Evolutionary conservation across 2,329 filamentous ascomycete genomes (phyloP).

Genomic region (Claviceps cyperi): DNA sequence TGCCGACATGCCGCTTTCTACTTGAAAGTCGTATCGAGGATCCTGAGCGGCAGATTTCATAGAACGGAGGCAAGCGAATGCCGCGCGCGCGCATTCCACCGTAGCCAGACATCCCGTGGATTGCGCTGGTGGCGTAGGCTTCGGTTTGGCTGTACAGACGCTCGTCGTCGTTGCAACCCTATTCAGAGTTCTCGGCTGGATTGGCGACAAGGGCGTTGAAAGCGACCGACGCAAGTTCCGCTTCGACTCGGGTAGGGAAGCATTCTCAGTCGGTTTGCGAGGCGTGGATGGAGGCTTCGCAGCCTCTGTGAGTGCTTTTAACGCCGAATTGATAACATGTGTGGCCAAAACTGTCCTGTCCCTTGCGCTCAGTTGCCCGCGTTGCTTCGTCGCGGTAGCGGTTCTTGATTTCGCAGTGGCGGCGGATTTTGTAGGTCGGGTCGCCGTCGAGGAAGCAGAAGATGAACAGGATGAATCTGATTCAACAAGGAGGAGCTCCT

Average conservation of each 20-base stretch:
- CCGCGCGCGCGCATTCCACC: constrained; percentile 54
- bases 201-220: constrained; percentile 44
- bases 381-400: constrained; percentile 10
- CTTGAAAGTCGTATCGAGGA: constrained; percentile 46
- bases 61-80: constrained; percentile 49
- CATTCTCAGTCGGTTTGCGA: constrained; percentile 20
- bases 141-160: constrained; percentile 20
- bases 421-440: constrained; percentile 15
- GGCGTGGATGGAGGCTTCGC: constrained; percentile 33
- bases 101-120: constrained; percentile 37
- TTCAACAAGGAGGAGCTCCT: constrained; percentile 29
- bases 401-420: constrained; percentile 14
- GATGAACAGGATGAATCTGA: constrained; percentile 13
- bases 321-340: constrained; percentile 54
- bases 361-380: constrained; percentile 19
- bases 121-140: constrained; percentile 14
- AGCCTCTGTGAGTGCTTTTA: constrained; percentile 55
- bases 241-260: constrained; percentile 21
- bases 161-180: constrained; percentile 40
- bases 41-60: constrained; percentile 39
- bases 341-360: constrained; percentile 57
- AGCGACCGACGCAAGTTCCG: constrained; percentile 36
- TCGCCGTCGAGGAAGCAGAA: constrained; percentile 13
- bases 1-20: constrained; percentile 60
- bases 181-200: constrained; percentile 47